Base-by-base conservation (phyloP, 805 yeast genomes). In the Metschnikowia similis region DNA sequence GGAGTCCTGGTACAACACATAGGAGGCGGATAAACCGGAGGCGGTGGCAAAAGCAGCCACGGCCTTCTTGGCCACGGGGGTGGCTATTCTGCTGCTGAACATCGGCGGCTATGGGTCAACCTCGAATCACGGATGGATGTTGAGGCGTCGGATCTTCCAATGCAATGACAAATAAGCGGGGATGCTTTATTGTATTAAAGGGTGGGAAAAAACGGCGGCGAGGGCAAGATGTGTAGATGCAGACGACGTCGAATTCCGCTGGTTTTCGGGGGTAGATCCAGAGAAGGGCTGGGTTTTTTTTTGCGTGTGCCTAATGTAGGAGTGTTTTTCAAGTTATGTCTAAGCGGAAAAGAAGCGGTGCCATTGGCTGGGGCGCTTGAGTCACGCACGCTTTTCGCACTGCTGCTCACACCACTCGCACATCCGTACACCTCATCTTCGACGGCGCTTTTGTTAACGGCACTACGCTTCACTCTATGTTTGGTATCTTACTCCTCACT, bases 11-110 rank as follows among this genome's bases (percentile, higher is more conserved):
- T 89, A 89, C 65, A 87, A 76, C 64, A 86, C 75, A 69, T 85
- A 87, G 51, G 94, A 86, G 42, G 95, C 89, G 51, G 89, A 80
- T 55, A 87, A 74, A 58, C 96, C 96, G 51, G 88, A 79, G 46
- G 82, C 79, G 53, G 87, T 89, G 59, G 83, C 85, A 51, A 83
- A 74, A 62, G 85, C 84, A 58, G 80, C 76, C 61, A 84, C 72
- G 62, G 76, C 64, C 64, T 76, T 84, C 63, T 77, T 81, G 60
- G 67, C 57, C 57, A 66, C 41, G 35, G 58, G 58, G 35, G 54
- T 45, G 44, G 55, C 53, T 35, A 56, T 35, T 54, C 52, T 56
- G 57, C 52, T 43, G 44, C 49, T 56, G 41, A 57, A 57, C 61
- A 57, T 57, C 42, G 40, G 43, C 27, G 42, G 39, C 34, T 16